Percentiles rank a stretch among this genome's conserved stretches.
Evolutionary conservation across 805 yeast genomes (phyloP).

Genomic region (Novakomyces olei): DNA sequence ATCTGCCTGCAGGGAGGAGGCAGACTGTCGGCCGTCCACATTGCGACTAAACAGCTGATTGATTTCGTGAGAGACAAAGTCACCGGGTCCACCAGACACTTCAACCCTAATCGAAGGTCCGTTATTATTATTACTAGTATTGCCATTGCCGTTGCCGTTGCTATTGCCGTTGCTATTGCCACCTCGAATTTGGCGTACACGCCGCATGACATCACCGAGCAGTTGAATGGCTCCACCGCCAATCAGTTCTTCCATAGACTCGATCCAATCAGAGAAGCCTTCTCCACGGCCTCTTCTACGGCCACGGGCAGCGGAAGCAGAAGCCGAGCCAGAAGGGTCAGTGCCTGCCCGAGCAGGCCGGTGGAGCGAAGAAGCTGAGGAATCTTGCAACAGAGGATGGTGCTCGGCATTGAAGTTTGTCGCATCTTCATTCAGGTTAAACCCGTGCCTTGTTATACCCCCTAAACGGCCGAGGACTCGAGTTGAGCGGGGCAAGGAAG

Average conservation of each 20-base stretch:
- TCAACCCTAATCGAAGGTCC: too few species aligned
- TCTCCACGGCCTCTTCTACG: slow-evolving; percentile 16
- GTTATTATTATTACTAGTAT: too few species aligned
- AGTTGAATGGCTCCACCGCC: not conserved
- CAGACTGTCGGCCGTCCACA: too few species aligned
- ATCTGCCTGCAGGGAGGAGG: too few species aligned
- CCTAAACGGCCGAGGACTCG: too few species aligned
- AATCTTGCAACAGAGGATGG: too few species aligned
- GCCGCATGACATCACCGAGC: not conserved
- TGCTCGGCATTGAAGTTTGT: too few species aligned
- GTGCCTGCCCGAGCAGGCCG: not conserved
- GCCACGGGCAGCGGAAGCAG: not conserved
- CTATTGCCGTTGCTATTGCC: not conserved
- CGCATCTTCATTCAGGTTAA: too few species aligned
- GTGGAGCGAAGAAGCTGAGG: slow-evolving; percentile 1
- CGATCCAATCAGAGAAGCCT: slow-evolving; percentile 14
- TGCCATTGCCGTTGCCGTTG: not conserved
- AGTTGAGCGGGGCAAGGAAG: too few species aligned
- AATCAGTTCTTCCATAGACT: slow-evolving; percentile 6
- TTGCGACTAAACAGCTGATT: slow-evolving; percentile 6
- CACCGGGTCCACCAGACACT: too few species aligned
- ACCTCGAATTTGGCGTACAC: not conserved
- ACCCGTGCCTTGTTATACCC: too few species aligned
- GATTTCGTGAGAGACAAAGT: slow-evolving; percentile 7
- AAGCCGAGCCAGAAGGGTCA: not conserved